Evolutionary conservation across 306 rosid genomes (phyloP).

Genomic region (Rosa multiflora): DNA sequence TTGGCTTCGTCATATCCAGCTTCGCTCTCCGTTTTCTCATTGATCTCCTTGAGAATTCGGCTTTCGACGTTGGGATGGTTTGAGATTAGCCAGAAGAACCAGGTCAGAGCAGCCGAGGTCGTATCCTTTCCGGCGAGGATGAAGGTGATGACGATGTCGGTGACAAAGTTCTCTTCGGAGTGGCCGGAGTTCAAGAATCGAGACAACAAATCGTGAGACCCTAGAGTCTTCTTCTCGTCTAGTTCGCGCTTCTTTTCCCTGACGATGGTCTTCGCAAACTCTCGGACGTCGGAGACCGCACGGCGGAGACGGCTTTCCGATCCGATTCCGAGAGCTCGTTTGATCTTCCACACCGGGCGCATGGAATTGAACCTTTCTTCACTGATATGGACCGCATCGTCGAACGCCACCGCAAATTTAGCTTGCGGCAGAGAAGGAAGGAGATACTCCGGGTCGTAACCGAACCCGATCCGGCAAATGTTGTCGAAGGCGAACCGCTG

Average conservation of each 20-base stretch:
- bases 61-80: constrained; percentile 43
- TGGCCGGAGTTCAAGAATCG: constrained; percentile 54
- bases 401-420: constrained; percentile 53
- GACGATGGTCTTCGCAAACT: constrained; percentile 34
- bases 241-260: constrained; percentile 54
- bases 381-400: constrained; percentile 38
- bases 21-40: not conserved
- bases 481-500: constrained; percentile 75
- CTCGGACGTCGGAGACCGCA: constrained; percentile 39
- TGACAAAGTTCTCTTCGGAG: constrained; percentile 46
- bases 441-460: constrained; percentile 63
- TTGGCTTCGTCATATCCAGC: constrained; percentile 43
- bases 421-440: constrained; percentile 47
- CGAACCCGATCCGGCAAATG: constrained; percentile 61
- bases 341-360: constrained; percentile 42
- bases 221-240: constrained; percentile 12
- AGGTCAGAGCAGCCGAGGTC: constrained; percentile 55
- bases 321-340: constrained; percentile 39
- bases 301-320: constrained; percentile 35
- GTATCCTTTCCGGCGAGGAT: constrained; percentile 68
- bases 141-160: constrained; percentile 59
- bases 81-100: constrained; percentile 68
- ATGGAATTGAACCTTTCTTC: constrained; percentile 25
- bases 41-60: constrained; percentile 38
- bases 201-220: constrained; percentile 45